phyloP scores from a whole-genome alignment of 768 basidiomycete species.

The Guyanaporus albipodus region DNA sequence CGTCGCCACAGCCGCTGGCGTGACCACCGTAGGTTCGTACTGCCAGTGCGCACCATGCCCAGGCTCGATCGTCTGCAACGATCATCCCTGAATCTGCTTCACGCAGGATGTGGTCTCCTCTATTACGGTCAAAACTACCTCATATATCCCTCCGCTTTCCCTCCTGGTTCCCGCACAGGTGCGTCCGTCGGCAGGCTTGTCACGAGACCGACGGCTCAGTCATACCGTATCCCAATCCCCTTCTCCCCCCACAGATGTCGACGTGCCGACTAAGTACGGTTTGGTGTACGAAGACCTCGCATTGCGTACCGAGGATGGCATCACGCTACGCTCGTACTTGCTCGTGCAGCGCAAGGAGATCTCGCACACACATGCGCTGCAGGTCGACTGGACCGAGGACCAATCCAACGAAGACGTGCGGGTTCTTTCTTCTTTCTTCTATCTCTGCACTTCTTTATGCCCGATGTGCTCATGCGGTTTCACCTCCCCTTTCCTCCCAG shows the following conservation, averaged over 20 bases:
- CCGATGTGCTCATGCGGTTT: too few species aligned
- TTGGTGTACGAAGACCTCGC: constrained; percentile 73
- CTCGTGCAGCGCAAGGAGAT: constrained; percentile 60
- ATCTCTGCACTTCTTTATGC: neutral
- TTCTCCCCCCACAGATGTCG: constrained; percentile 49
- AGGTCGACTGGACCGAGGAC: constrained; percentile 35
- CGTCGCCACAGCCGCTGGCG: constrained; percentile 51
- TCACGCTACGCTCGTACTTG: constrained; percentile 74
- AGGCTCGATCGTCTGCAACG: neutral
- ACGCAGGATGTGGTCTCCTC: constrained; percentile 63
- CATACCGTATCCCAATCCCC: neutral
- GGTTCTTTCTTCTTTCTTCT: constrained; percentile 3
- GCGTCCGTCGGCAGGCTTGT: too few species aligned
- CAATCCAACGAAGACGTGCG: constrained; percentile 59
- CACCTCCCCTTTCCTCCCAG: constrained; percentile 16
- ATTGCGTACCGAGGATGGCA: constrained; percentile 66
- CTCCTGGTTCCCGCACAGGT: constrained; percentile 79
- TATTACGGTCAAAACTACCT: constrained; percentile 86
- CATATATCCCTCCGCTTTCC: constrained; percentile 85
- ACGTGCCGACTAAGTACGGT: constrained; percentile 62
- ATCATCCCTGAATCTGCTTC: neutral
- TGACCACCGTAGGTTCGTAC: constrained; percentile 51
- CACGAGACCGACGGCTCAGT: too few species aligned
- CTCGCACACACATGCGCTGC: constrained; percentile 30
- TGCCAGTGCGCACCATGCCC: neutral